Evolutionary conservation across 225 moss, liverwort and hornwort genomes (phyloP).

Genomic region (Pleurozium schreberi): DNA sequence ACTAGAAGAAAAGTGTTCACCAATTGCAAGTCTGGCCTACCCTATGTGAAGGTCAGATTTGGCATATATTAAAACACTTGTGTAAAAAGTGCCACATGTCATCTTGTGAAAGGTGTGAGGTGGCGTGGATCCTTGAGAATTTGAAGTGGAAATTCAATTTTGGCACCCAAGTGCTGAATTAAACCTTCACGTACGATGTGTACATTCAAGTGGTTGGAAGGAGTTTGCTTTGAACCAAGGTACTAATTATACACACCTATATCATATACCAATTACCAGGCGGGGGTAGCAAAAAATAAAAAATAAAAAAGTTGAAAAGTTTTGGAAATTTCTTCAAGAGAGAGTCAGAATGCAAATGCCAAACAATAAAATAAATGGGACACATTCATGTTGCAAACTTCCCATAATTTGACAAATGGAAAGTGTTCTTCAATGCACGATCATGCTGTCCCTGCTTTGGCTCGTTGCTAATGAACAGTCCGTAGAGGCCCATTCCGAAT

Average conservation of each 20-base stretch:
- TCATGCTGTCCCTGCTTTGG: background rate
- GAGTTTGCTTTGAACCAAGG: too few species aligned
- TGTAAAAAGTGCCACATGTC: too few species aligned
- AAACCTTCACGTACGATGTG: too few species aligned
- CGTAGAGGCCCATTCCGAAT: constrained; percentile 56
- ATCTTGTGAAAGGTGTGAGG: too few species aligned
- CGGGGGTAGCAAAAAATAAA: background rate
- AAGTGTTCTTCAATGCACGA: constrained; percentile 37
- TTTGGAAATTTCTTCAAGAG: rapidly evolving
- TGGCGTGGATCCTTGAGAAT: too few species aligned
- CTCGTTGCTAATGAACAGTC: constrained; percentile 35
- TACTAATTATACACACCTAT: too few species aligned
- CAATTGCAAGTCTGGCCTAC: background rate
- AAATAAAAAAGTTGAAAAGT: background rate
- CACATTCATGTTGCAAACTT: background rate
- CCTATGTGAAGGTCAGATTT: too few species aligned
- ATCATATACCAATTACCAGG: rapidly evolving
- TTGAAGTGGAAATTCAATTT: too few species aligned
- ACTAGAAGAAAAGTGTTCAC: background rate
- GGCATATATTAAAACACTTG: too few species aligned
- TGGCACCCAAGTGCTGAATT: too few species aligned
- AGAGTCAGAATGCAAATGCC: rapidly evolving
- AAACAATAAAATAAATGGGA: background rate
- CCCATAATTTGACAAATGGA: background rate
- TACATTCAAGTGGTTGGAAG: too few species aligned